Conservation (phyloP, 768 basidiomycete species). For the Gymnopilus junonius region DNA sequence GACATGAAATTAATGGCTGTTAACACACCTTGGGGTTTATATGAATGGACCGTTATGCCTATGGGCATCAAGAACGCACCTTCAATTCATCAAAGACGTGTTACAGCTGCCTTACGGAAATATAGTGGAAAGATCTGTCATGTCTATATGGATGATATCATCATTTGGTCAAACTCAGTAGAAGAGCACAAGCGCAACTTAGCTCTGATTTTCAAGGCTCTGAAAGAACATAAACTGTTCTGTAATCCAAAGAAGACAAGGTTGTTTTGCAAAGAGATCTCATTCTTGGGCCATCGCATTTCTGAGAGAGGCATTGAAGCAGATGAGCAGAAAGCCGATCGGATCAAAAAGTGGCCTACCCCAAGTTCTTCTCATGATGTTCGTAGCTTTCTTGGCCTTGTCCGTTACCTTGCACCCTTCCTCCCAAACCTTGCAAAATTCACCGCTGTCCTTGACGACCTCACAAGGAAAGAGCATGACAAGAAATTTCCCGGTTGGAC, state of each 20-base stretch:
- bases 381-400: slow-evolving; percentile 35
- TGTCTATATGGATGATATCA: slow-evolving; percentile 43
- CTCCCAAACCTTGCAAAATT: slow-evolving; percentile 33
- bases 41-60: slow-evolving; percentile 46
- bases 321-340: slow-evolving; percentile 29
- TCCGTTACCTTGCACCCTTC: slow-evolving; percentile 32
- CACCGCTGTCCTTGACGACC: slow-evolving; percentile 26
- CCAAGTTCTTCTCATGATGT: slow-evolving; percentile 32
- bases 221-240: slow-evolving; percentile 5
- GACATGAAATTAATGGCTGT: slow-evolving; percentile 35
- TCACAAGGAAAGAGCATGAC: slow-evolving; percentile 32
- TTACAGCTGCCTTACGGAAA: slow-evolving; percentile 24
- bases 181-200: slow-evolving; percentile 37
- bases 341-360: slow-evolving; percentile 33
- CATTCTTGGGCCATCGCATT: slow-evolving; percentile 39
- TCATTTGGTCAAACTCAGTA: slow-evolving; percentile 45
- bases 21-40: slow-evolving; percentile 38
- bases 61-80: slow-evolving; percentile 28
- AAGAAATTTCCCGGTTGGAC: slow-evolving; percentile 31
- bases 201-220: slow-evolving; percentile 17
- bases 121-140: slow-evolving; percentile 23
- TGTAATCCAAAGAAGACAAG: slow-evolving; percentile 13
- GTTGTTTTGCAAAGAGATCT: slow-evolving; percentile 24
- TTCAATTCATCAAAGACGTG: slow-evolving; percentile 24
- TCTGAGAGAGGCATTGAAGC: slow-evolving; percentile 31